A percentile compares a stretch with the other conserved stretches of the same genome.
These are phyloP conservation scores for Pulveroboletus sp. DNA, from an alignment of 768 basidiomycete genomes.

Conservation along the genomic window DNA sequence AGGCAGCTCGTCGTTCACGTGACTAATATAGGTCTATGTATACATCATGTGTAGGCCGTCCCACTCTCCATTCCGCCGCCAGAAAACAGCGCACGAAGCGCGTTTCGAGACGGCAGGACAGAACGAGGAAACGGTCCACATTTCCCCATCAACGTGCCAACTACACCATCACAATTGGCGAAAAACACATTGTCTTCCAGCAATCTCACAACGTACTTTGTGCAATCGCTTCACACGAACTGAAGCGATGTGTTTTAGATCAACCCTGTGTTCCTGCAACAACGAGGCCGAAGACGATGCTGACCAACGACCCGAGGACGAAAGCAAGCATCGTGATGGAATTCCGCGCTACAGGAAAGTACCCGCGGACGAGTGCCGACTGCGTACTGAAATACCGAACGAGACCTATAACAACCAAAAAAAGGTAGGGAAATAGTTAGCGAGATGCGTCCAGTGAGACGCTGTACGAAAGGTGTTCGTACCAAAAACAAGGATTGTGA, in stretches of 20 bases:
- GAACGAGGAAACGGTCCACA: background rate
- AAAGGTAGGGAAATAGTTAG: background rate
- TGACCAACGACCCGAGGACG: conserved; percentile 39
- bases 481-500: conserved; percentile 52
- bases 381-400: conserved; percentile 55
- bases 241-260: background rate
- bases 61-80: no score
- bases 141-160: conserved; percentile 6
- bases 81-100: no score
- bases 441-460: background rate
- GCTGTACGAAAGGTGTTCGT: background rate
- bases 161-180: no score
- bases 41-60: no score
- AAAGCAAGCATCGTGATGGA: conserved; percentile 41
- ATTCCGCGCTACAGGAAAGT: conserved; percentile 54
- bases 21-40: background rate
- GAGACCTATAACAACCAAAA: conserved; percentile 35
- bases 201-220: background rate
- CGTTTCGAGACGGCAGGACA: no score
- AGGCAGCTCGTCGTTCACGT: conserved; percentile 7
- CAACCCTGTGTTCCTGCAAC: conserved; percentile 26
- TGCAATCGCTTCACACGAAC: background rate
- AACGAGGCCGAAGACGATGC: conserved; percentile 43
- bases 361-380: conserved; percentile 44
- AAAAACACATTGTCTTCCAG: background rate